Base-by-base conservation (phyloP, 371 early-diverging fungal genomes). In the Actinomucor elegans region DNA sequence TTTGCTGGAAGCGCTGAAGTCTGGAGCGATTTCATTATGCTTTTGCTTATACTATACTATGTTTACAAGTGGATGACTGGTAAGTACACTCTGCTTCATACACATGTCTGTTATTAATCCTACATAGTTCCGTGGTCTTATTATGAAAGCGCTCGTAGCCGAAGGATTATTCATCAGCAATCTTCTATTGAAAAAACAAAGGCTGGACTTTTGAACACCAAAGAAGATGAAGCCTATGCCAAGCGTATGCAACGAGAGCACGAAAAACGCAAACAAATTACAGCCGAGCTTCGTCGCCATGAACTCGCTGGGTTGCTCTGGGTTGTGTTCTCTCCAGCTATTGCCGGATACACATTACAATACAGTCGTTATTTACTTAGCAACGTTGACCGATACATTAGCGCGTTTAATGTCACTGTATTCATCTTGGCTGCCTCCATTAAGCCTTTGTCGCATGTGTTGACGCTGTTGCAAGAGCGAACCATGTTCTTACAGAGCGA, bases 1-100 rank as follows among this genome's bases (percentile, higher is more conserved):
- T 57, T 85, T 57, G 81, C 74, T 48, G 88, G 85, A 28, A 83
- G 74, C 53, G 74, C 83, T 9, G 85, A 84, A 34, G 66, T 75
- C 28, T 87, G 85, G 83, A 82, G 84, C 49, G 88, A 87, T 61
- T 79, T 84, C 35, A 67, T 87, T 31, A 73, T 84, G 50, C 61
- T 84, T 23, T 57, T 79, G 10, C 61, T 87, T 52, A 81, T 85
- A 45, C 68, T 80, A 12, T 84, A 77, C 55, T 87, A 84, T 60
- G 78, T 85, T 38, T 84, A 83, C 55, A 80, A 82, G 64, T 80
- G 85, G 69, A 79, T 87, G 55, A 85, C 84, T 74, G 87, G 87
- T 82, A 81, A 35, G 15, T 12, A 57, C 47, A 12, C 6, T 27
- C 12, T 5, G 5, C n/a, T n/a, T n/a, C n/a, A n/a, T n/a, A n/a